These are phyloP conservation scores for Cryoendolithus antarcticus DNA, from an alignment of 2,329 filamentous ascomycete genomes.

Conservation along the genomic window DNA sequence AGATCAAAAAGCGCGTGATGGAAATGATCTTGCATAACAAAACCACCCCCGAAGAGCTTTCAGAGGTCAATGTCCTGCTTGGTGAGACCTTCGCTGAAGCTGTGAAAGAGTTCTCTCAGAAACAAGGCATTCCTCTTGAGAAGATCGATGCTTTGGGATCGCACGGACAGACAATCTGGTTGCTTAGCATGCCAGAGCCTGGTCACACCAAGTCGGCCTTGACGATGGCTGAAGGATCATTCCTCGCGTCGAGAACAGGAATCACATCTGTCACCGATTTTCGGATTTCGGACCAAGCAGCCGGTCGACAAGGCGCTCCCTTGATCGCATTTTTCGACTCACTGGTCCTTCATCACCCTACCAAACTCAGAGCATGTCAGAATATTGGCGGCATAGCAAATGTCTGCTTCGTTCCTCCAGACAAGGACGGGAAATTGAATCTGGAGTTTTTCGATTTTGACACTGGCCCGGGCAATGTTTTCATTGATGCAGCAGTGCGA, in stretches of 20 bases:
- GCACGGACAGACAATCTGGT: conserved; percentile 48
- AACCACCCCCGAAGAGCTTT: conserved; percentile 41
- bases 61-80: conserved; percentile 45
- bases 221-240: conserved; percentile 45
- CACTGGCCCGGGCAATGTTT: conserved; percentile 23
- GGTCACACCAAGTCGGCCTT: conserved; percentile 37
- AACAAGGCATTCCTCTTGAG: conserved; percentile 30
- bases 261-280: conserved; percentile 50
- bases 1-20: conserved; percentile 45
- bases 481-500: conserved; percentile 21
- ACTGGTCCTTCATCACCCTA: conserved; percentile 43
- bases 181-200: conserved; percentile 40
- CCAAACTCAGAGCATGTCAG: conserved; percentile 45
- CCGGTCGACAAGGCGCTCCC: conserved; percentile 43
- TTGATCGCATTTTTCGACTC: conserved; percentile 47
- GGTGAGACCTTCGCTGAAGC: conserved; percentile 45
- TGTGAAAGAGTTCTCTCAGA: conserved; percentile 37
- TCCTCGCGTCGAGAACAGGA: conserved; percentile 43
- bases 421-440: too few species aligned
- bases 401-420: conserved; percentile 47
- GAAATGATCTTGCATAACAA: conserved; percentile 43
- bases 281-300: conserved; percentile 43
- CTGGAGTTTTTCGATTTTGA: conserved; percentile 21
- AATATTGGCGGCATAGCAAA: conserved; percentile 52
- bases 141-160: conserved; percentile 44